Base-by-base conservation (phyloP, 441 rosid genomes). In the Adansonia grandidieri region DNA sequence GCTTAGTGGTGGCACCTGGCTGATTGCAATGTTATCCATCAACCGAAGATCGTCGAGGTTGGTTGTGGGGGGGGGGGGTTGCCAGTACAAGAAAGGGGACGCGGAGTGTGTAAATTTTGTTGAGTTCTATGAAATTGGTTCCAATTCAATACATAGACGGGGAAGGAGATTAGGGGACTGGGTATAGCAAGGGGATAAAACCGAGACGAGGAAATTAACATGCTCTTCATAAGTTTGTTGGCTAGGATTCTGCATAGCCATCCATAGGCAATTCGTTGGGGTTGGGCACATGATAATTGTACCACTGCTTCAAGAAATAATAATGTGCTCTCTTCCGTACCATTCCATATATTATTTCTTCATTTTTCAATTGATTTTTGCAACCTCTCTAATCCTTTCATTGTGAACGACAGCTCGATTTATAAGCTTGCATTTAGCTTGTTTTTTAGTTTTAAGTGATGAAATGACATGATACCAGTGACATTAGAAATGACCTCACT, bases 81-180 rank as follows among this genome's bases (percentile, higher is more conserved):
- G 82, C 69, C 76, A 50, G 60, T 17, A 2, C 48, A 45, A 78
- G 80, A 64, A 14, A 5, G 73, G 82, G 77, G 78, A 77, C 37
- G 78, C 82, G 85, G 45, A 32, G 20, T 32, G 45, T 37, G 45
- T 63, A 63, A 32, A 63, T 63, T 22, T 32, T 32, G 45, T 57
- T 32, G 68, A 63, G 68, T 63, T 63, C 6, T 63, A 37, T 17
- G 86, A 71, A 67, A 73, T 24, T 44, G 62, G 22, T 44, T 73
- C 28, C 57, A 19, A 17, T 37, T 81, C 62, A 22, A 68, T 44
- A 17, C 15, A 8, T 73, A 32, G 44, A 72, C 19, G 45, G 4
- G 68, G 47, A 32, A 40, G n/a, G 24, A 60, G 32, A 56, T 8
- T 24, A 53, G 64, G 28, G 70, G 15, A 28, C 71, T 44, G 37